Base-by-base conservation (phyloP, 192 early-diverging fungal genomes). In the Tieghemiomyces parasiticus region DNA sequence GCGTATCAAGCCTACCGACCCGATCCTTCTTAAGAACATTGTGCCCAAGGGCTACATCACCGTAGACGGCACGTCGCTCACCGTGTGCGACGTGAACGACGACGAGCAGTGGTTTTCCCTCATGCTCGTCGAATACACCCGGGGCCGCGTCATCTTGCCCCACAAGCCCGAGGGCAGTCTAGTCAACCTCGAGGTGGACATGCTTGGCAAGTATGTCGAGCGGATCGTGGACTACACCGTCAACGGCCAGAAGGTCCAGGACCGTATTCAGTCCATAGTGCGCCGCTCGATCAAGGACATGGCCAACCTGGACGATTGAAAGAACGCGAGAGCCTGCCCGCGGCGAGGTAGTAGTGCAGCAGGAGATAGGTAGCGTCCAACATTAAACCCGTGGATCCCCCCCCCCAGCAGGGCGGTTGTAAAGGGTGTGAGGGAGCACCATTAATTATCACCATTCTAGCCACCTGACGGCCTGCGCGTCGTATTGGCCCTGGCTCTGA, bases 131-230 rank as follows among this genome's bases (percentile, higher is more conserved):
- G 86, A 93, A 10, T 83, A 99, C 68, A 95, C 92, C 2, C 93
- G 93, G 72, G 61, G 65, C 12, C 75, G 84, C 35, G 89, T 95
- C 20, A 84, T 89, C 26, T 78, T 97, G 75, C 81, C 91, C 6
- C 62, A 46, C 10, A 86, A 88, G 69, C 64, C 75, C 32, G 65
- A 81, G 14, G 92, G 90, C 1, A 79, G 80, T 53, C 69, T 68
- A 58, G 88, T 97, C 58, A 99, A 99, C 67, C 71, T 99, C 47
- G 96, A 99, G 73, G 93, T 95, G 1, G 96, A 99, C 65, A 92
- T 95, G 83, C 76, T 98, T 65, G 92, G 89, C 55, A 98, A 98
- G 67, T 98, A 98, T 68, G 79, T 95, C 28, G 91, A 93, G 66
- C 81, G 81, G 59, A 80, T 90, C 45, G 81, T 91, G 22, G 70